Percentiles rank a stretch among this genome's conserved stretches.
Conservation (phyloP, 306 rosid species). For the Fagus sylvatica region DNA sequence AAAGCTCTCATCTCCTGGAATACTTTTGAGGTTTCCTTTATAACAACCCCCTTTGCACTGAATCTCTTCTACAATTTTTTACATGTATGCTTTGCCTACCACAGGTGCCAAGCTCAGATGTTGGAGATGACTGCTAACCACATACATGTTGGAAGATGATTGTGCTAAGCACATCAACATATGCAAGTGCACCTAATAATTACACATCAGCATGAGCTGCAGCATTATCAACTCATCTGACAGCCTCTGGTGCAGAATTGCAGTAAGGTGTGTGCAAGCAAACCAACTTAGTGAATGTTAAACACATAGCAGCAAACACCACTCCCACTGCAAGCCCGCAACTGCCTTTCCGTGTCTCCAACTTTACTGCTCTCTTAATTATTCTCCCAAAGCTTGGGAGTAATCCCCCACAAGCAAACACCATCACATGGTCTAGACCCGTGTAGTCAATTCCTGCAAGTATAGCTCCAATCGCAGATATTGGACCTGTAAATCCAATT, state of each 20-base stretch:
- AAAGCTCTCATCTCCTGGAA: neutral
- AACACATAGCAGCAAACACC: constrained; percentile 67
- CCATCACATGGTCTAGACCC: constrained; percentile 93
- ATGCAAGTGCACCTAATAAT: constrained; percentile 1
- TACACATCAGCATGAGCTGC: constrained; percentile 19
- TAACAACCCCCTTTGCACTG: neutral
- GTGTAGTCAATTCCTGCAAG: constrained; percentile 93
- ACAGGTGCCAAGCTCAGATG: neutral
- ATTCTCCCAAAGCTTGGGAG: constrained; percentile 75
- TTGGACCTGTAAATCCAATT: constrained; percentile 84
- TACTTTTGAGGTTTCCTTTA: neutral
- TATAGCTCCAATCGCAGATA: constrained; percentile 94
- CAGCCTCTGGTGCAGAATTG: constrained; percentile 98
- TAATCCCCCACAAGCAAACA: constrained; percentile 87
- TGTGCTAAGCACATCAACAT: neutral
- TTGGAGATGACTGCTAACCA: neutral
- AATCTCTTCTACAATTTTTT: neutral
- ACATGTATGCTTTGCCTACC: neutral
- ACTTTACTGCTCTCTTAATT: constrained; percentile 62
- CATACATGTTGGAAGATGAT: neutral
- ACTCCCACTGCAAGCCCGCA: constrained; percentile 71
- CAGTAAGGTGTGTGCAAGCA: constrained; percentile 99
- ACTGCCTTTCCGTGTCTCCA: constrained; percentile 68
- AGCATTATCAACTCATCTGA: constrained; percentile 47
- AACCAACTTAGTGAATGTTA: constrained; percentile 91